Percentiles rank a stretch among this genome's conserved stretches.
Conservation (phyloP, 305 asterid genomes). For the Fraxinus sp. region DNA sequence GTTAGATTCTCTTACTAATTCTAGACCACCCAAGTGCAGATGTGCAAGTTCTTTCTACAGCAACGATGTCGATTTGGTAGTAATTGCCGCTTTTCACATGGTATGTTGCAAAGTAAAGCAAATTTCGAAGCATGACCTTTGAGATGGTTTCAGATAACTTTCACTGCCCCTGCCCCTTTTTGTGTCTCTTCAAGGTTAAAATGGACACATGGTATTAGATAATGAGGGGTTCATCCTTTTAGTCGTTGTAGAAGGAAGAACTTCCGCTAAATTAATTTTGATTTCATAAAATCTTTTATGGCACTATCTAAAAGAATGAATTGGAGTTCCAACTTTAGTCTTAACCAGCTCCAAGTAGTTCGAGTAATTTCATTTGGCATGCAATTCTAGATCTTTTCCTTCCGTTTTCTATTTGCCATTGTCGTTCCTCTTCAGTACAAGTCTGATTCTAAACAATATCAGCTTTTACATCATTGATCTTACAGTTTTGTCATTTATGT, state of each 20-base stretch:
- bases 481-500: neutral
- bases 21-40: slow-evolving; percentile 93
- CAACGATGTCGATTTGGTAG: slow-evolving; percentile 98
- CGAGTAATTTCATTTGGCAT: slow-evolving; percentile 3
- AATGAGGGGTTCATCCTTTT: slow-evolving; percentile 11
- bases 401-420: neutral
- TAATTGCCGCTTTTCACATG: slow-evolving; percentile 99
- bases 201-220: slow-evolving; percentile 19
- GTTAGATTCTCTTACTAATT: slow-evolving; percentile 60
- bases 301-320: neutral
- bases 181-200: slow-evolving; percentile 8
- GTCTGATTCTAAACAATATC: slow-evolving; percentile 16
- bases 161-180: slow-evolving; percentile 14
- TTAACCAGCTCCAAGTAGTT: slow-evolving; percentile 14
- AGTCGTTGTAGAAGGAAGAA: slow-evolving; percentile 7
- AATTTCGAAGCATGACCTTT: slow-evolving; percentile 24
- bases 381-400: neutral
- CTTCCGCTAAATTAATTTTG: neutral
- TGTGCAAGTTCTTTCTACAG: slow-evolving; percentile 99
- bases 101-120: slow-evolving; percentile 61
- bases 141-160: slow-evolving; percentile 20
- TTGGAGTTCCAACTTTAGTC: slow-evolving; percentile 8
- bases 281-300: neutral
- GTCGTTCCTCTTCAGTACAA: neutral
- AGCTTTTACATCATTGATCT: slow-evolving; percentile 7